Base-by-base conservation (phyloP, 2,329 filamentous ascomycete species). In the Didymella keratinophila region DNA sequence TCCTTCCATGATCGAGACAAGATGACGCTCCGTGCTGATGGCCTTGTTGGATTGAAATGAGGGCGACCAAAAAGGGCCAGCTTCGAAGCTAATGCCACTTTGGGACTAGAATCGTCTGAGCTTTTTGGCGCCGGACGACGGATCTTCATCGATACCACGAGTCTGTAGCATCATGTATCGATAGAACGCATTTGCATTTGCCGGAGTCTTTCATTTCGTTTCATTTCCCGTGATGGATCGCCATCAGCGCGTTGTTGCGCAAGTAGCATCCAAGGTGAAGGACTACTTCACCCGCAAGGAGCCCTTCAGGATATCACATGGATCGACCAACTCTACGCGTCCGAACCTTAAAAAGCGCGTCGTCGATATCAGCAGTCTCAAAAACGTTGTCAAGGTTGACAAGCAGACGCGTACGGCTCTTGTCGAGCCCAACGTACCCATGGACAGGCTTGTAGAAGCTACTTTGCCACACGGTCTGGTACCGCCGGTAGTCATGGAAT, bases 231-330 rank as follows among this genome's bases (percentile, higher is more conserved):
- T n/a, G 18, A 76, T 79, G 75, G 73, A 78, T 20, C 69, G 71
- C 21, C 79, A 84, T 64, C 70, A 78, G 52, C 69, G 74, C 52
- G 73, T 77, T 21, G 82, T 86, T 25, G 68, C 78, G 28, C 65
- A 70, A 43, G 81, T 86, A 30, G 78, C 82, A 7, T 71, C 75
- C 4, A 77, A 74, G 52, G 81, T 86, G 45, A 78, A 78, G 49
- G 68, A 75, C 12, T 86, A 85, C 71, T 80, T 86, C 69, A 74
- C 79, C 12, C 79, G 79, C 43, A 77, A 82, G 53, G 77, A 83
- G 70, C 84, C 88, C 2, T 93, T 91, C 76, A 84, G 89, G n/a
- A 88, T 93, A 71, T 90, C 87, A 67, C 90, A 93, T 76, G 90
- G 90, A 60, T 87, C 88, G 0, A 92, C 90, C 25, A 92, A 91